Evolutionary conservation across 352 stramenopile species (phyloP).

Genomic region (Pythium periplocum): DNA sequence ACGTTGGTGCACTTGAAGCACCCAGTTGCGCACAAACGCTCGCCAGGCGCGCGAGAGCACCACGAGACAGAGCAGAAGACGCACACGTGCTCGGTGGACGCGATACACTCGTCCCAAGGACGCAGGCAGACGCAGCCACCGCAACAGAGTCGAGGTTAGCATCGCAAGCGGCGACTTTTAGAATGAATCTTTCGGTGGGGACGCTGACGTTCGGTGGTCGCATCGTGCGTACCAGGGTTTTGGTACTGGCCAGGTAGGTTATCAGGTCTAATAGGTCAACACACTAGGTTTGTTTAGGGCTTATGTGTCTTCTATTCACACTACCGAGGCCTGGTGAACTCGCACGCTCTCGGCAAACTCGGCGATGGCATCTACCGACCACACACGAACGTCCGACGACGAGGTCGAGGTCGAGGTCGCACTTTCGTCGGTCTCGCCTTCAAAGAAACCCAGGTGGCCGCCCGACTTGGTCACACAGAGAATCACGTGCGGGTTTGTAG

Average conservation of each 20-base stretch:
- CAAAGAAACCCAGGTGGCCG: slow-evolving; percentile 72
- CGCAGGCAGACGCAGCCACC: slow-evolving; percentile 2
- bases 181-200: too few species aligned
- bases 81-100: slow-evolving; percentile 6
- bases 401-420: too few species aligned
- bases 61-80: slow-evolving; percentile 12
- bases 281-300: not conserved
- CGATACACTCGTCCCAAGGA: not conserved
- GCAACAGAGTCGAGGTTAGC: slow-evolving; percentile 9
- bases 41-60: slow-evolving; percentile 13
- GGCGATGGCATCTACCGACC: slow-evolving; percentile 42
- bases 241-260: slow-evolving; percentile 3
- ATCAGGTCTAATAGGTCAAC: not conserved
- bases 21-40: slow-evolving; percentile 5
- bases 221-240: too few species aligned
- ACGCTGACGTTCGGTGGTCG: too few species aligned
- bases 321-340: slow-evolving; percentile 1
- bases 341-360: slow-evolving; percentile 50
- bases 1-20: slow-evolving; percentile 23
- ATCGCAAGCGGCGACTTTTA: too few species aligned
- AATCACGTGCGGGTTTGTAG: slow-evolving; percentile 54
- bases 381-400: slow-evolving; percentile 17
- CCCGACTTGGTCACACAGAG: slow-evolving; percentile 58
- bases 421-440: slow-evolving; percentile 5
- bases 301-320: not conserved